Evolutionary conservation across 345 rosid species (phyloP).

Genomic region (Capsella bursapastoris): DNA sequence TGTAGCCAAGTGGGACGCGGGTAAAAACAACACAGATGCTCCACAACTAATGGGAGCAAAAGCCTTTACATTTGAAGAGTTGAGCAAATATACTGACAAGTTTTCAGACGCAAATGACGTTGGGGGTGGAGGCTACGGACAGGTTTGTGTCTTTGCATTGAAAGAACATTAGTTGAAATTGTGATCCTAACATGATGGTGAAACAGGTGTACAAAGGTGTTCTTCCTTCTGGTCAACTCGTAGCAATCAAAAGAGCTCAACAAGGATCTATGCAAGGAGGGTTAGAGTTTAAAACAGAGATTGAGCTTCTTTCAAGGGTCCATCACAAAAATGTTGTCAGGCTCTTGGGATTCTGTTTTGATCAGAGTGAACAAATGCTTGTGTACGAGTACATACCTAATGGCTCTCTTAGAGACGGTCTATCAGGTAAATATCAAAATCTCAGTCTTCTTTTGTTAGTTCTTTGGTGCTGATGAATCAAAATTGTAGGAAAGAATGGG

Average conservation of each 20-base stretch:
- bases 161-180: background rate
- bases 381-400: slow-evolving; percentile 7
- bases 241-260: slow-evolving; percentile 74
- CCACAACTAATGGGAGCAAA: slow-evolving; percentile 20
- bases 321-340: slow-evolving; percentile 70
- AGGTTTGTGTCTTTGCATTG: background rate
- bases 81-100: background rate
- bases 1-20: background rate
- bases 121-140: slow-evolving; percentile 18
- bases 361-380: slow-evolving; percentile 43
- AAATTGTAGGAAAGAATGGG: slow-evolving; percentile 64
- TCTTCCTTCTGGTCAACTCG: slow-evolving; percentile 52
- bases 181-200: background rate
- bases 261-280: slow-evolving; percentile 76
- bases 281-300: slow-evolving; percentile 71
- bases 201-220: slow-evolving; percentile 69
- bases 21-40: background rate
- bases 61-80: slow-evolving; percentile 15
- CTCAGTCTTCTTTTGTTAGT: background rate
- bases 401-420: slow-evolving; percentile 7
- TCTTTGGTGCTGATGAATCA: background rate
- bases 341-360: slow-evolving; percentile 68
- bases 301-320: slow-evolving; percentile 81
- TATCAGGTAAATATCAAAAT: slow-evolving; percentile 5
- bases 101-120: slow-evolving; percentile 11